Evolutionary conservation across 2,329 filamentous ascomycete genomes (phyloP).

Genomic region (Sclerotinia spermophila): DNA sequence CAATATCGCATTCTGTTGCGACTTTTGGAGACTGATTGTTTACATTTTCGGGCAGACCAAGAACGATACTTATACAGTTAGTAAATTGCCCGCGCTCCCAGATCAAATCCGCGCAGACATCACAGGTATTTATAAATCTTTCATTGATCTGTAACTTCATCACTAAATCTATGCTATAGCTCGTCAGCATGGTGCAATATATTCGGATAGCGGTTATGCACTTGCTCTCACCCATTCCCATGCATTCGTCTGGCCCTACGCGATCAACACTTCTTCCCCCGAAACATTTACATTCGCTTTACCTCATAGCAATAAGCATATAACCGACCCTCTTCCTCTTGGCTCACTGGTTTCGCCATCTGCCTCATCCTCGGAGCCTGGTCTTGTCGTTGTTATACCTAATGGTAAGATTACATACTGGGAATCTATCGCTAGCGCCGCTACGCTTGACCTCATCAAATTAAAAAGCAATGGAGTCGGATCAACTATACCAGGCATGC

Average conservation of each 20-base stretch:
- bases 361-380: conserved; percentile 73
- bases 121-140: conserved; percentile 51
- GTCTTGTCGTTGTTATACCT: conserved; percentile 82
- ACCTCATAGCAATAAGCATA: conserved; percentile 65
- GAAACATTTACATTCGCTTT: conserved; percentile 79
- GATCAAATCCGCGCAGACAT: conserved; percentile 67
- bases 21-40: conserved; percentile 13
- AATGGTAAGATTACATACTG: conserved; percentile 86
- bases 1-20: neutral
- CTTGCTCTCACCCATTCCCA: conserved; percentile 76
- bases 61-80: conserved; percentile 80
- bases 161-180: conserved; percentile 42
- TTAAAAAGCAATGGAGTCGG: conserved; percentile 80
- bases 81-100: conserved; percentile 78
- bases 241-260: conserved; percentile 89
- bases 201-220: conserved; percentile 66
- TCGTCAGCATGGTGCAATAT: conserved; percentile 63
- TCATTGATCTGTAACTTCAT: conserved; percentile 18
- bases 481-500: conserved; percentile 67
- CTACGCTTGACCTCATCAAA: conserved; percentile 70
- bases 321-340: conserved; percentile 71
- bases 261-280: conserved; percentile 60
- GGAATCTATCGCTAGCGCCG: conserved; percentile 89
- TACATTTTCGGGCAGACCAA: conserved; percentile 56
- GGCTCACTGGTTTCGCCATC: conserved; percentile 79